Base-by-base conservation (phyloP, 2,329 filamentous ascomycete species). In the Arthrobotrys iridis region DNA sequence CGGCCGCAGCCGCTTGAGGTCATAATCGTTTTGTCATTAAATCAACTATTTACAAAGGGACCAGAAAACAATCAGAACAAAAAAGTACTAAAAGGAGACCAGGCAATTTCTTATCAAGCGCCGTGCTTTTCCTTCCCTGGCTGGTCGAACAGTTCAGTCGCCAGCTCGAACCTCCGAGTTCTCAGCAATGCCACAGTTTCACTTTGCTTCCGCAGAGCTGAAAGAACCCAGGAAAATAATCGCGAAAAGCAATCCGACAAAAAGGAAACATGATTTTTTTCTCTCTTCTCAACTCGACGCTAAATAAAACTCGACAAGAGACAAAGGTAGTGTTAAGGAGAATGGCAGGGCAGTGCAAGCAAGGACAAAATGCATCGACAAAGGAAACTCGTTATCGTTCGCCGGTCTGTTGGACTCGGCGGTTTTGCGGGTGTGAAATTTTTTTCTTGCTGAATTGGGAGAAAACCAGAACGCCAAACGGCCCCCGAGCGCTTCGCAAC, bases 261-360 rank as follows among this genome's bases (percentile, higher is more conserved):
- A 74, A 75, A 57, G 62, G 30, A 59, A 45, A 66, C 62, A 67
- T 52, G 33, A 52, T 65, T 65, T 62, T 67, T 68, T 63, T 57
- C 48, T 57, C 26, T 58, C 58, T 58, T 57, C 26, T 58, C 58
- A 68, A 75, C 58, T 68, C 41, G 63, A 75, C 71, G 71, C 71
- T 75, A 75, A 75, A 75, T 68, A 75, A 75, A 75, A 75, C 71
- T 75, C 46, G 63, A 75, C 71, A 68, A 41, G 63, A 43, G 48
- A 75, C 46, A 64, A 57, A 66, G 60, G 60, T 62, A 67, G 45
- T 41, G 60, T 57, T 28, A 57, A 63, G 35, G 37, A 50, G 4
- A 63, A 57, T 18, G 45, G 50, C 50, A 57, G 46, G n/a, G n/a
- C n/a, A n/a, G 28, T 13, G 45, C 28, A 64, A n/a, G n/a, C 26